Percentiles rank a stretch among this genome's conserved stretches.
These are phyloP conservation scores for Aureobasidium pullulans DNA, from an alignment of 2,329 filamentous ascomycete genomes.

Conservation along the genomic window DNA sequence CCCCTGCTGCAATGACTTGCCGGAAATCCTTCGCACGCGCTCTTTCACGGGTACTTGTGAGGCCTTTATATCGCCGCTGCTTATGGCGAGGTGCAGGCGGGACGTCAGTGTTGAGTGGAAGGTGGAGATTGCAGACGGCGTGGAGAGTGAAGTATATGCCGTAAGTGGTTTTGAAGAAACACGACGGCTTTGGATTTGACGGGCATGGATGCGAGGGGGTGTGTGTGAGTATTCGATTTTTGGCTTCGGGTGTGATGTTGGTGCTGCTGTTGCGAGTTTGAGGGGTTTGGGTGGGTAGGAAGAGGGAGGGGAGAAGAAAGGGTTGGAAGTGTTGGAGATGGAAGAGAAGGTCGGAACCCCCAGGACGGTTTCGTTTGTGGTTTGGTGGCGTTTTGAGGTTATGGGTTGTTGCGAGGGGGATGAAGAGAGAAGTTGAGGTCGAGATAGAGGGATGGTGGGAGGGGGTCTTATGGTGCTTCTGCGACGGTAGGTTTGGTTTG, in stretches of 20 bases:
- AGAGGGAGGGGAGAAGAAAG: not conserved
- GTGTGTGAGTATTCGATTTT: not conserved
- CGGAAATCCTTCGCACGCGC: not conserved
- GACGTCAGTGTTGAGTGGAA: not conserved
- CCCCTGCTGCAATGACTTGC: not conserved
- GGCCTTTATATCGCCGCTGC: not conserved
- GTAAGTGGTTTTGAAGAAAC: not conserved
- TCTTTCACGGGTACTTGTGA: not conserved
- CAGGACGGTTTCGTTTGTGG: not conserved
- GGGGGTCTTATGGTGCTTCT: not conserved
- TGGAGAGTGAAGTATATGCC: not conserved
- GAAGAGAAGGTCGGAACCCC: too few species aligned
- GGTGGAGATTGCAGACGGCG: not conserved
- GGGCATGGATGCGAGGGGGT: not conserved
- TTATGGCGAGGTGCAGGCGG: not conserved
- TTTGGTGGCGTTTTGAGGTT: not conserved
- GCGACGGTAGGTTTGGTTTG: not conserved
- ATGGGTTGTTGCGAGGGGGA: not conserved
- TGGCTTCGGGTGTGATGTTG: not conserved
- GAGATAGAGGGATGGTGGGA: too few species aligned
- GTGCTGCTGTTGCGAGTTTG: too few species aligned
- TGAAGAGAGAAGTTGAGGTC: not conserved
- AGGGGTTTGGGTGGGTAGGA: not conserved
- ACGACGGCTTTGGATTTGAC: too few species aligned
- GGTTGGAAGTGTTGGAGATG: too few species aligned